Conservation (phyloP, 345 rosid genomes). For the Linum trigynum region DNA sequence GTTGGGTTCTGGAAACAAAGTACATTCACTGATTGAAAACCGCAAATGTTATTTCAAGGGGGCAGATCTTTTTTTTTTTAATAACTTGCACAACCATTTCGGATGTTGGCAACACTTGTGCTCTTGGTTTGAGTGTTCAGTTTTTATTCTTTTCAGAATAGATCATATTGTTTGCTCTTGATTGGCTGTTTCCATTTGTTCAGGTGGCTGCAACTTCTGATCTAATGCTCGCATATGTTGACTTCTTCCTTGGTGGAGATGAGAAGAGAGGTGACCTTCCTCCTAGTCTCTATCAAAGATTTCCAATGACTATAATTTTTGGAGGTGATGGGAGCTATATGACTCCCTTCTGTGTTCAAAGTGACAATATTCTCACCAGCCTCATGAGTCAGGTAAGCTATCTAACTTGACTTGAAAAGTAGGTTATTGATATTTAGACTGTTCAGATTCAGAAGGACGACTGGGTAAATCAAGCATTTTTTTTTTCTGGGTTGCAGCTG, state of each 20-base stretch:
- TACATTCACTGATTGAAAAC: too few species aligned
- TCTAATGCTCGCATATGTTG: slow-evolving; percentile 89
- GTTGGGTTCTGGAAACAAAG: too few species aligned
- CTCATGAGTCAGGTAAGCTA: slow-evolving; percentile 79
- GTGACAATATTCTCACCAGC: slow-evolving; percentile 81
- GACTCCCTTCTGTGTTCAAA: slow-evolving; percentile 92
- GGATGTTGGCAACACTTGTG: background rate
- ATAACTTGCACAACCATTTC: too few species aligned
- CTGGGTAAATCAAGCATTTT: slow-evolving; percentile 8
- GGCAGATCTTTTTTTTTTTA: too few species aligned
- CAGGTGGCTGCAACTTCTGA: slow-evolving; percentile 98
- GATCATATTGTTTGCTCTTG: slow-evolving; percentile 1
- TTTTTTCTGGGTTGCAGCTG: slow-evolving; percentile 34
- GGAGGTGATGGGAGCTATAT: slow-evolving; percentile 99
- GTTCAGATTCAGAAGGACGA: background rate
- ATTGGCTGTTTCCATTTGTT: slow-evolving; percentile 8
- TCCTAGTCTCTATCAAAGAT: slow-evolving; percentile 64
- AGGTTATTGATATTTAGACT: background rate
- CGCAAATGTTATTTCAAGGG: too few species aligned
- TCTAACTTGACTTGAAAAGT: background rate
- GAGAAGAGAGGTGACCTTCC: slow-evolving; percentile 92
- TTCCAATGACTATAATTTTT: slow-evolving; percentile 70
- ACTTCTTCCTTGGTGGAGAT: slow-evolving; percentile 98
- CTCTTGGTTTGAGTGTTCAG: background rate
- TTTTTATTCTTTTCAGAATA: background rate